Evolutionary conservation across 495 filamentous ascomycete species (phyloP).

Genomic region (Penicillium odoratum): DNA sequence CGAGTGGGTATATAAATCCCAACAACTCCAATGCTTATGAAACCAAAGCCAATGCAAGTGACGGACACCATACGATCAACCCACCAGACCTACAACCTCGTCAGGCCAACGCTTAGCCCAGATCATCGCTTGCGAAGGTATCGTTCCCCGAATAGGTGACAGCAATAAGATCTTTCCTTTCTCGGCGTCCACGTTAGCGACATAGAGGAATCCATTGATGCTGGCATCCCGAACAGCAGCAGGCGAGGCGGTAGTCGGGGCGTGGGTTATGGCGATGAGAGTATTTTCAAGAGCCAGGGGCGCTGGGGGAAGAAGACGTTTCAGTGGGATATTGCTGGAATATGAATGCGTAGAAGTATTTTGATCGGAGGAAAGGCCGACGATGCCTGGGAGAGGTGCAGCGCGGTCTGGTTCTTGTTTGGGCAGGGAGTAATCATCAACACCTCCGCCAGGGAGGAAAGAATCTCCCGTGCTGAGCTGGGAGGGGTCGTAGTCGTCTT

Average conservation of each 20-base stretch:
- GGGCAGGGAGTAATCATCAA: slow-evolving; percentile 30
- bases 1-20: not conserved
- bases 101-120: slow-evolving; percentile 55
- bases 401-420: slow-evolving; percentile 23
- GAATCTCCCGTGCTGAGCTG: slow-evolving; percentile 42
- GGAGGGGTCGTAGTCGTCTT: slow-evolving; percentile 47
- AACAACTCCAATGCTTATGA: slow-evolving; percentile 5
- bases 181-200: slow-evolving; percentile 84
- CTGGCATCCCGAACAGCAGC: slow-evolving; percentile 78
- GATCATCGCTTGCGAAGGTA: slow-evolving; percentile 78
- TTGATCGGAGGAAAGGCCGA: slow-evolving; percentile 21
- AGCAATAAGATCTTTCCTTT: slow-evolving; percentile 79
- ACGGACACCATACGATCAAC: slow-evolving; percentile 19
- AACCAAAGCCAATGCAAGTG: slow-evolving; percentile 3
- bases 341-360: slow-evolving; percentile 1
- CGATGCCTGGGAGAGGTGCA: slow-evolving; percentile 25
- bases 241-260: slow-evolving; percentile 60
- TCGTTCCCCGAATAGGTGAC: slow-evolving; percentile 73
- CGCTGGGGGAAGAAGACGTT: slow-evolving; percentile 38
- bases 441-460: slow-evolving; percentile 48
- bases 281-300: slow-evolving; percentile 51
- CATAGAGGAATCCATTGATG: slow-evolving; percentile 89
- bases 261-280: slow-evolving; percentile 79
- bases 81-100: slow-evolving; percentile 51
- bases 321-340: slow-evolving; percentile 33